Evolutionary conservation across 768 basidiomycete genomes (phyloP), one percentile per base, ranked within the genome.

Genomic region (Suillus fuscotomentosus): DNA sequence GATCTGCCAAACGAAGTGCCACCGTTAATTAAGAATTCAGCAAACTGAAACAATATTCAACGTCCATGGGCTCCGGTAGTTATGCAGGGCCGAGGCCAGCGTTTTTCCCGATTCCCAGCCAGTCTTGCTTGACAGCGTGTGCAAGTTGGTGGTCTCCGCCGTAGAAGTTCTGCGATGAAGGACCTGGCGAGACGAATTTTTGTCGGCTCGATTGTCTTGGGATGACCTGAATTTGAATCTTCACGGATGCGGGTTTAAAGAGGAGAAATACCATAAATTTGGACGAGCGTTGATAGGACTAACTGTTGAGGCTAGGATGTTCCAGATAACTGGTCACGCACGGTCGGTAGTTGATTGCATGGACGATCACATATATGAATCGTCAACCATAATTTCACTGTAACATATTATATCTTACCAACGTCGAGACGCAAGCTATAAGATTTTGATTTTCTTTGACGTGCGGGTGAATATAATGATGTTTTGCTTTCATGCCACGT

Each of bases 41-140:
- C 20, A 36, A 54, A 54, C 20, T 54, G 41, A 59, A 27, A 41
- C 57, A 27, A 41, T 24, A 57, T 27, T 20, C 41, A 15, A 42
- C 41, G 17, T 41, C 38, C 22, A 39, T 42, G 17, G 24, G 39
- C 41, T 43, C 57, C 57, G 39, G 57, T 59, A 41, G 41, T 7
- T 10, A 42, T 59, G 41, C 41, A 41, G 57, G 57, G 57, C 11
- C 27, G 34, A 54, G 53, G 53, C 34, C 20, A 54, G 34, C 11
- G 34, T 13, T 54, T 31, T 34, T 24, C 50, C 15, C 38, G 22
- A 57, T 57, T 57, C 56, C 56, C 56, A 55, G 38, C 14, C 4
- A 57, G 38, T 24, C 56, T 24, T 10, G 15, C 20, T 41, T 59
- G 57, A 59, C 57, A 59, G 57, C 57, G 57, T 59, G 41, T 27